Conservation (phyloP, 1,139 yeast species). For the Yamadazyma kanchanaburiensis region DNA sequence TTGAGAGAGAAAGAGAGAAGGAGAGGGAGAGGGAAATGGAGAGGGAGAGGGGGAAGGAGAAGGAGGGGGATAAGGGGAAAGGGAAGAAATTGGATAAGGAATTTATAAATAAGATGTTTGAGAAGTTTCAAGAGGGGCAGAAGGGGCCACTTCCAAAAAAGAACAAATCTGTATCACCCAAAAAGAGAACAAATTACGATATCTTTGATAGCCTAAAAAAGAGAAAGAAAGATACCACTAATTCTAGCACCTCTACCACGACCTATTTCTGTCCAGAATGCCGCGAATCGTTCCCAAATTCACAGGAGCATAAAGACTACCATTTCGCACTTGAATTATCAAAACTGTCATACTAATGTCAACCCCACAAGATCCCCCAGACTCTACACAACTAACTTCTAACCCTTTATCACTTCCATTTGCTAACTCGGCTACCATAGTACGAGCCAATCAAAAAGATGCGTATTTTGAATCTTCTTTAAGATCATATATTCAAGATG, state of each 20-base stretch:
- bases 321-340: conserved; percentile 41
- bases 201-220: conserved; percentile 18
- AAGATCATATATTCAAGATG: conserved; percentile 53
- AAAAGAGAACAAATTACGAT: conserved; percentile 11
- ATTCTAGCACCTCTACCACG: not conserved
- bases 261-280: conserved; percentile 25
- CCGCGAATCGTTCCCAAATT: conserved; percentile 22
- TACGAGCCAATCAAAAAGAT: conserved; percentile 89
- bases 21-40: conserved; percentile 8
- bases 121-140: conserved; percentile 10
- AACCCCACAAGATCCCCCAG: not conserved
- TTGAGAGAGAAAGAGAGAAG: conserved; percentile 5
- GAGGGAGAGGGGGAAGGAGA: conserved; percentile 1
- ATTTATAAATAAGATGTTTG: conserved; percentile 15
- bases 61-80: not conserved
- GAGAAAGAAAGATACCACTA: not conserved
- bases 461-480: conserved; percentile 62
- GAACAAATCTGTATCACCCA: not conserved
- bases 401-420: conserved; percentile 36
- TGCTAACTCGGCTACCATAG: conserved; percentile 50
- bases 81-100: conserved; percentile 10
- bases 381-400: not conserved
- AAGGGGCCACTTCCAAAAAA: too few species aligned
- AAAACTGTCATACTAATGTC: conserved; percentile 16
- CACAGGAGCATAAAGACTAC: conserved; percentile 38